Base-by-base conservation (phyloP, 345 rosid genomes). In the Lagerstroemia speciosa region DNA sequence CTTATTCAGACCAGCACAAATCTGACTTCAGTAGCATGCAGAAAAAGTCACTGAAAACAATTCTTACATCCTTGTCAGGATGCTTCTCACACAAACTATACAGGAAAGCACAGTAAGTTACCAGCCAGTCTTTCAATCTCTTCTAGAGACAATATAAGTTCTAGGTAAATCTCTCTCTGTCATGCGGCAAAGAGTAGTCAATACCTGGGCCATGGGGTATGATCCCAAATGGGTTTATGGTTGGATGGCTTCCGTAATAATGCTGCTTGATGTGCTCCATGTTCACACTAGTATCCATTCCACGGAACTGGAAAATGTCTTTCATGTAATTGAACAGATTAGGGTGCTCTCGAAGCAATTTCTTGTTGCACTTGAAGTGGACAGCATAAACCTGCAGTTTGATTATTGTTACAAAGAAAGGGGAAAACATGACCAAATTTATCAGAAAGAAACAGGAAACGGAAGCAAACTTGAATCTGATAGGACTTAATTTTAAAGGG, bases 351-450 rank as follows among this genome's bases (percentile, higher is more conserved):
- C 83, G 68, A 4, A 80, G 66, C 32, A 74, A 75, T 64, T 78
- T 83, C 72, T 74, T 80, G 80, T 80, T 80, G 77, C 86, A 80
- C 77, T 83, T 83, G 80, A 83, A 83, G 73, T 83, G 86, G 72
- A 83, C 82, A 8, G 78, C 84, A 67, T 83, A 80, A 32, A 83
- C 84, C 86, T 82, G 73, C 26, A 64, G 52, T n/a, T 38, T 24
- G 37, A 31, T 16, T 2, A 19, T 38, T 12, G 24, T 48, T 48
- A 48, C 6, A 48, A 6, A 32, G 15, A 34, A 26, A 46, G n/a
- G 33, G 19, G 40, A 34, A 48, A 50, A 41, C 16, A 41, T 5
- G 15, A 41, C 46, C 10, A 8, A 41, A n/a, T 8, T 41, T 14
- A 4, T 41, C 46, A 4, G 46, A 14, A 41, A 41, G 16, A 41